These are phyloP conservation scores for Penicillium sp. DNA, from an alignment of 2,329 filamentous ascomycete species.

Conservation along the genomic window DNA sequence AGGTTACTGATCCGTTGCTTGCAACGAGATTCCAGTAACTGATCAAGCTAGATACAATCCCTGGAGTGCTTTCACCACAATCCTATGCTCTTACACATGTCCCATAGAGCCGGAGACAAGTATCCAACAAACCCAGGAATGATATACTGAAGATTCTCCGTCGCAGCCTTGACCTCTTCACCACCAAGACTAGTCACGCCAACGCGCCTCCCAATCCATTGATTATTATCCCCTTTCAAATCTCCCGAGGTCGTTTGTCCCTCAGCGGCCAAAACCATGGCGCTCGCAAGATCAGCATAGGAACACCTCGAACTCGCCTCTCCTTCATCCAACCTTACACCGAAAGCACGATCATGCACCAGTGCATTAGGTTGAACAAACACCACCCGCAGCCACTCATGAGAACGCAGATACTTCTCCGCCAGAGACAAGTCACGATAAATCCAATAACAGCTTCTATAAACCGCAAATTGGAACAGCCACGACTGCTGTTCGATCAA, in stretches of 20 bases:
- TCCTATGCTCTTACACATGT: not conserved
- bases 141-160: not conserved
- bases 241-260: not conserved
- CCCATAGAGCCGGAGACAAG: not conserved
- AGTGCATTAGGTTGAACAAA: not conserved
- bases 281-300: not conserved
- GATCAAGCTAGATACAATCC: not conserved
- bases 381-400: not conserved
- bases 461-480: not conserved
- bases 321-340: not conserved
- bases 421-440: not conserved
- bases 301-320: not conserved
- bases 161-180: not conserved
- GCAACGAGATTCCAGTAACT: conserved; percentile 4
- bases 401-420: not conserved
- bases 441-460: not conserved
- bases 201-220: not conserved
- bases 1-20: conserved; percentile 15
- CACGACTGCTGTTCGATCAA: not conserved
- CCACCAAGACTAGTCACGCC: not conserved
- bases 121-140: not conserved
- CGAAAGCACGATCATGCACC: not conserved
- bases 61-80: not conserved
- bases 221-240: not conserved
- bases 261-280: not conserved